phyloP scores from a whole-genome alignment of 306 rosid species.

The Hippophae rhamnoides region DNA sequence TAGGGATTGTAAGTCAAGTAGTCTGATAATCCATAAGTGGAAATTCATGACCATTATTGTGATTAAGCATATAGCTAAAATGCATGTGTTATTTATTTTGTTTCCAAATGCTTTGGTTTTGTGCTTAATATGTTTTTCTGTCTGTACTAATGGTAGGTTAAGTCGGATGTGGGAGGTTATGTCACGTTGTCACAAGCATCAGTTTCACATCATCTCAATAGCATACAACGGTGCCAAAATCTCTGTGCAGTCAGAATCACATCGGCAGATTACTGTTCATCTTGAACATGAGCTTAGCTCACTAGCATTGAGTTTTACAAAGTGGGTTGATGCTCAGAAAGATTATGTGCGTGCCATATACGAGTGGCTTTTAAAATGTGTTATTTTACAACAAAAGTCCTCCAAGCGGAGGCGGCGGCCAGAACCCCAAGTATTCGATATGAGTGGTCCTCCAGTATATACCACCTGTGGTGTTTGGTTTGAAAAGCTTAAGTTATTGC shows the following conservation, averaged over 20 bases:
- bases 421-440: constrained; percentile 12
- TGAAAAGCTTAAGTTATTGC: constrained; percentile 31
- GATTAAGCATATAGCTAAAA: not conserved
- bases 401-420: constrained; percentile 42
- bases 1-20: not conserved
- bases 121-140: constrained; percentile 20
- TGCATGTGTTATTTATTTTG: not conserved
- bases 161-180: constrained; percentile 88
- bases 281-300: constrained; percentile 62
- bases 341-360: constrained; percentile 53
- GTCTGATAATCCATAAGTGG: not conserved
- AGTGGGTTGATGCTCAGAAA: constrained; percentile 81
- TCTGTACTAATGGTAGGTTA: constrained; percentile 40
- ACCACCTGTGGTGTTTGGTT: constrained; percentile 54
- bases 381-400: constrained; percentile 32
- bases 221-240: constrained; percentile 42
- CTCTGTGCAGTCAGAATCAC: constrained; percentile 53
- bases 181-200: constrained; percentile 80
- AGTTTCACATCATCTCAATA: constrained; percentile 51
- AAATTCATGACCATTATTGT: not conserved
- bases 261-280: constrained; percentile 44
- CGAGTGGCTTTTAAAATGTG: constrained; percentile 78
- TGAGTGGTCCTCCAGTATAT: constrained; percentile 66
- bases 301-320: constrained; percentile 51
- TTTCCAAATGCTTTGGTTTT: constrained; percentile 5